A percentile compares a stretch with the other conserved stretches of the same genome.
phyloP scores from a whole-genome alignment of 2,329 filamentous ascomycete species.

The Knufia petricola region DNA sequence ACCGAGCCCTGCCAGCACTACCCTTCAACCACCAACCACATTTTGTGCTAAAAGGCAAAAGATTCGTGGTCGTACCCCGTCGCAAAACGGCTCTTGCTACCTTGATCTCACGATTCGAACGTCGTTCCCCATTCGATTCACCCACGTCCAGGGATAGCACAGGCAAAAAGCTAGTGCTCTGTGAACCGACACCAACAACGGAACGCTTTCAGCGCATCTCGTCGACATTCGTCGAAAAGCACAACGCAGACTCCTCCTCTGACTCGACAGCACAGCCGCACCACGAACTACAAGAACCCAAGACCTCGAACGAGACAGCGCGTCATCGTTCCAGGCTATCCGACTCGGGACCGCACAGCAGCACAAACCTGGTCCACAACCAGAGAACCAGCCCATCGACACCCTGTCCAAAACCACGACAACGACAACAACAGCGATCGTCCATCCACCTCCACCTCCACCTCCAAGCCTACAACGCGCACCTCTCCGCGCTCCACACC shows the following conservation, averaged over 20 bases:
- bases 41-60: conserved; percentile 15
- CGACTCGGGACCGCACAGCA: not conserved
- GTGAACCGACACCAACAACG: not conserved
- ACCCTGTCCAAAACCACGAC: not conserved
- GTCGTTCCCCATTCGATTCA: conserved; percentile 11
- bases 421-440: not conserved
- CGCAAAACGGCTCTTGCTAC: conserved; percentile 20
- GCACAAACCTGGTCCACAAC: not conserved
- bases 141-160: not conserved
- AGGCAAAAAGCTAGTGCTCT: not conserved
- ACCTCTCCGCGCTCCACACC: conserved; percentile 9
- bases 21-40: conserved; percentile 17
- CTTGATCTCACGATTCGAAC: conserved; percentile 20
- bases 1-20: conserved; percentile 16
- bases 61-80: conserved; percentile 14
- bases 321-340: no score
- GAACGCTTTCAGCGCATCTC: conserved; percentile 8
- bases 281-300: not conserved
- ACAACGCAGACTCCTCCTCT: not conserved
- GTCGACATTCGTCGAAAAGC: not conserved
- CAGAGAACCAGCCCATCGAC: not conserved
- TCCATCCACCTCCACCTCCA: not conserved
- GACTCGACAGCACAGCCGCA: no score
- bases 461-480: not conserved
- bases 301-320: not conserved